phyloP scores from a whole-genome alignment of 306 rosid genomes.

The Neltuma alba region DNA sequence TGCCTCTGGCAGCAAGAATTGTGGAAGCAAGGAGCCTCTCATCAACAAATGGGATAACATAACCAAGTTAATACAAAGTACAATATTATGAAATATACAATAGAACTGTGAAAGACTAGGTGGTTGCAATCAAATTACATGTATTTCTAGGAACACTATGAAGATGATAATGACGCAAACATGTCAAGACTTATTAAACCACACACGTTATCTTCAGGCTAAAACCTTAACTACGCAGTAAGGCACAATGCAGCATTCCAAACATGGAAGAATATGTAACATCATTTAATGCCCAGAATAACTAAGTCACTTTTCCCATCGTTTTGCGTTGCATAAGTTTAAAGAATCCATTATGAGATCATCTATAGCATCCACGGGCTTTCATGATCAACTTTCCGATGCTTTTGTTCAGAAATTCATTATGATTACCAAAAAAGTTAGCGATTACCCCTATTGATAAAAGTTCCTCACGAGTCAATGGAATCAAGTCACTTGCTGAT shows the following conservation, averaged over 20 bases:
- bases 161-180: neutral
- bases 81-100: neutral
- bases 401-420: neutral
- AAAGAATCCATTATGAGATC: neutral
- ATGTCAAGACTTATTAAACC: neutral
- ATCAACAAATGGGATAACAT: conserved; percentile 17
- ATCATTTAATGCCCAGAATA: neutral
- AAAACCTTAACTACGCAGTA: neutral
- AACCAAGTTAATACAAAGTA: neutral
- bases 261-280: neutral
- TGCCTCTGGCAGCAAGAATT: neutral
- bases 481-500: conserved; percentile 23
- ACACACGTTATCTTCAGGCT: neutral
- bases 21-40: neutral
- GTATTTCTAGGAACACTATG: neutral
- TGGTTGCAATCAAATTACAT: neutral
- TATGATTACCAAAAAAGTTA: neutral
- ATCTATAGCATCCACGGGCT: conserved; percentile 11
- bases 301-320: neutral
- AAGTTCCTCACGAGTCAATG: conserved; percentile 1
- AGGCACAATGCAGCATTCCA: neutral
- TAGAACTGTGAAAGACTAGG: neutral
- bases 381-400: conserved; percentile 13
- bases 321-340: neutral
- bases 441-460: neutral